phyloP scores from a whole-genome alignment of 768 basidiomycete genomes.

The Tricholomella constricta region DNA sequence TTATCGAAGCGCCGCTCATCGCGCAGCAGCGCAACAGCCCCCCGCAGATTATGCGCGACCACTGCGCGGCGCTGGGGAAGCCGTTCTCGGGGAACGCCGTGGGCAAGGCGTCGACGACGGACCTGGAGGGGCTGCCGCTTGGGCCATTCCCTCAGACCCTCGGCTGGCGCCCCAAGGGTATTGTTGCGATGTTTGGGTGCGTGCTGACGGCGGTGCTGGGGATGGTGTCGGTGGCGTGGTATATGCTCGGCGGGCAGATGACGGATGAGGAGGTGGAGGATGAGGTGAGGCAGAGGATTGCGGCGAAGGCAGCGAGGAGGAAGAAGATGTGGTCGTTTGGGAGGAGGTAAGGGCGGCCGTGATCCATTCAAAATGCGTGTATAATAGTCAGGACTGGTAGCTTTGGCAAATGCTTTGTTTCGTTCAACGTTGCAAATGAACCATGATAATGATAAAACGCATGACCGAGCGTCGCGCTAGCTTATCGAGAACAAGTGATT shows the following conservation, averaged over 20 bases:
- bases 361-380: not conserved
- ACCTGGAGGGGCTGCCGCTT: constrained; percentile 62
- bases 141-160: constrained; percentile 75
- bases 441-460: no score
- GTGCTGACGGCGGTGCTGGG: constrained; percentile 84
- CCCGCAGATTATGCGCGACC: constrained; percentile 65
- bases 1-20: constrained; percentile 79
- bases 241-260: constrained; percentile 70
- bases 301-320: constrained; percentile 51
- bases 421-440: no score
- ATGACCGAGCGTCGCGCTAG: no score
- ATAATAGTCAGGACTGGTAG: no score
- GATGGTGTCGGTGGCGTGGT: constrained; percentile 85
- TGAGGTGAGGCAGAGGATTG: constrained; percentile 59
- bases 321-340: constrained; percentile 12
- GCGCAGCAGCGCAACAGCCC: constrained; percentile 58
- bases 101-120: constrained; percentile 67
- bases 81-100: constrained; percentile 85
- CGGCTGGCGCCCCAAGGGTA: constrained; percentile 75
- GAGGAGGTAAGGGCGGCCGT: not conserved
- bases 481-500: no score
- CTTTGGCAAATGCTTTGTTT: no score
- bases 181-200: constrained; percentile 75
- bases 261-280: constrained; percentile 82
- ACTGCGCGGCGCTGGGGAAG: constrained; percentile 66